Evolutionary conservation across 805 yeast genomes (phyloP).

Genomic region (Saccharomycopsis fermentans): DNA sequence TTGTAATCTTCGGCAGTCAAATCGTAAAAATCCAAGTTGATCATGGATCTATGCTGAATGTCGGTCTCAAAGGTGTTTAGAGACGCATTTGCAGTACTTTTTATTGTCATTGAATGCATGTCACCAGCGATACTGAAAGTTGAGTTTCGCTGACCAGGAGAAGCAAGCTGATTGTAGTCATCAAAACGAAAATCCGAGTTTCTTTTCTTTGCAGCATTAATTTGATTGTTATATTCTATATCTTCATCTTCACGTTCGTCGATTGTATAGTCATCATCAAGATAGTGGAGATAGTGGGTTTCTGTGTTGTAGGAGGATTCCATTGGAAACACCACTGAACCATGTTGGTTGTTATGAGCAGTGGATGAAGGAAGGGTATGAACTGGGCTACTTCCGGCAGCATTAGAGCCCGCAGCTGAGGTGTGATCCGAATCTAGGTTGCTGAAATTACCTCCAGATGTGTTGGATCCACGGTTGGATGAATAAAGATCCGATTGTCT

Average conservation of each 20-base stretch:
- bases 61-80: background rate
- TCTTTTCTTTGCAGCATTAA: background rate
- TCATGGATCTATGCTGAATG: constrained; percentile 1
- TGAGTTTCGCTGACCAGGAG: background rate
- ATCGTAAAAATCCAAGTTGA: constrained; percentile 28
- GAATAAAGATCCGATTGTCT: background rate
- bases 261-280: background rate
- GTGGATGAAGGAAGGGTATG: too few species aligned
- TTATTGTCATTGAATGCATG: background rate
- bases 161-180: background rate
- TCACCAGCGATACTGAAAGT: background rate
- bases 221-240: background rate
- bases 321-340: background rate
- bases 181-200: background rate
- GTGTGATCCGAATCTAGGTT: background rate
- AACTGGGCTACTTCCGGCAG: background rate
- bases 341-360: background rate
- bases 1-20: constrained; percentile 32
- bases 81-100: background rate
- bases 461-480: background rate
- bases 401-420: background rate
- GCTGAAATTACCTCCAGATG: background rate
- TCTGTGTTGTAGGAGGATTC: background rate
- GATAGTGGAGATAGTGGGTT: background rate
- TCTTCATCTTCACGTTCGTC: background rate